These are phyloP conservation scores for Cladorrhinum samala DNA, from an alignment of 495 filamentous ascomycete genomes.

Conservation along the genomic window DNA sequence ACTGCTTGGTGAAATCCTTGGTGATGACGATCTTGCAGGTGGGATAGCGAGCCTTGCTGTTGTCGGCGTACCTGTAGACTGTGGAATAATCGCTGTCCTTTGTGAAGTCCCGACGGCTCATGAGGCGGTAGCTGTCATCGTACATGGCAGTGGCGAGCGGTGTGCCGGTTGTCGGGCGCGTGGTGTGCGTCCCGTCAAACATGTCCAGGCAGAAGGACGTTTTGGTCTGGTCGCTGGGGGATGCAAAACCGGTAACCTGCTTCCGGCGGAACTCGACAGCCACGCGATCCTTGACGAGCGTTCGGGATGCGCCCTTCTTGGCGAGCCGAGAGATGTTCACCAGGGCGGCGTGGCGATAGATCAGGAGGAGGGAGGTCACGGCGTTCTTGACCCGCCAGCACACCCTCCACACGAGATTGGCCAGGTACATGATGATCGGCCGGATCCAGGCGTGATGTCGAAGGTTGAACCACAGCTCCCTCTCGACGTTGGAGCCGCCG, in stretches of 20 bases:
- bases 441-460: slow-evolving; percentile 6
- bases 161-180: slow-evolving; percentile 1
- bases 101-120: slow-evolving; percentile 3
- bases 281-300: slow-evolving; percentile 12
- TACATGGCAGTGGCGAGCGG: slow-evolving; percentile 14
- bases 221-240: slow-evolving; percentile 1
- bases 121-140: slow-evolving; percentile 15
- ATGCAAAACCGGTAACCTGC: slow-evolving; percentile 17
- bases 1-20: neutral
- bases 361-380: slow-evolving; percentile 17
- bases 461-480: slow-evolving; percentile 23
- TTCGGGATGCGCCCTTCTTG: slow-evolving; percentile 14
- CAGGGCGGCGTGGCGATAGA: slow-evolving; percentile 17
- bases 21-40: slow-evolving; percentile 9
- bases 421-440: neutral
- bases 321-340: slow-evolving; percentile 20
- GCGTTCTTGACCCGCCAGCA: slow-evolving; percentile 15
- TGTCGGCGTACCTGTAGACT: slow-evolving; percentile 12
- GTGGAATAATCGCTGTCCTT: neutral
- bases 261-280: slow-evolving; percentile 13
- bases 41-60: slow-evolving; percentile 7
- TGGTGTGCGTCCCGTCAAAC: slow-evolving; percentile 4
- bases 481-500: slow-evolving; percentile 17
- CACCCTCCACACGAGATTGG: slow-evolving; percentile 11
- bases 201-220: slow-evolving; percentile 8